phyloP scores from a whole-genome alignment of 2,329 filamentous ascomycete genomes.

The Alternaria ventricosa region DNA sequence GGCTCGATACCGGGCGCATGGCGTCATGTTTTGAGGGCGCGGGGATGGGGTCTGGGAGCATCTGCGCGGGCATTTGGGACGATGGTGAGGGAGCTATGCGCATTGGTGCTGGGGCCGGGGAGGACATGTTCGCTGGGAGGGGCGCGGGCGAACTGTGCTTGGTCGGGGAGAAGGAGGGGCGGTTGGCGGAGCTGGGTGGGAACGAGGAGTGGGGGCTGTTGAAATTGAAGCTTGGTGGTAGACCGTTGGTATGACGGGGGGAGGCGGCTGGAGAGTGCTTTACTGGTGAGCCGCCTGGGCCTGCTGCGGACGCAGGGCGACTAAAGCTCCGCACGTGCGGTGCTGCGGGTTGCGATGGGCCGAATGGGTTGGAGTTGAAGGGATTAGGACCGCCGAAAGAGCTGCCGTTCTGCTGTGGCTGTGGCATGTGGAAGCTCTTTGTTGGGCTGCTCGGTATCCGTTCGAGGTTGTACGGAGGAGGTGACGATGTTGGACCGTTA shows the following conservation, averaged over 20 bases:
- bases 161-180: conserved; percentile 46
- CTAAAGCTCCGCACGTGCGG: conserved; percentile 38
- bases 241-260: conserved; percentile 41
- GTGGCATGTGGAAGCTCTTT: conserved; percentile 31
- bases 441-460: conserved; percentile 34
- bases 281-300: conserved; percentile 39
- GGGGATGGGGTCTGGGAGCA: conserved; percentile 45
- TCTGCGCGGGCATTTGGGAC: conserved; percentile 39
- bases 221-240: conserved; percentile 42
- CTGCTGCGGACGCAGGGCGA: conserved; percentile 39
- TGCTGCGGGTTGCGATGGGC: conserved; percentile 19
- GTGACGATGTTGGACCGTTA: conserved; percentile 39
- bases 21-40: conserved; percentile 58
- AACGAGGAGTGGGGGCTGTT: conserved; percentile 56
- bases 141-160: conserved; percentile 50
- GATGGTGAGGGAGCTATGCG: conserved; percentile 38
- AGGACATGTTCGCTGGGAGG: conserved; percentile 42
- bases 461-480: conserved; percentile 40
- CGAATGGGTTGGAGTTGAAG: conserved; percentile 27
- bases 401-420: conserved; percentile 36
- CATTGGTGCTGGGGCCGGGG: conserved; percentile 35
- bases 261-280: conserved; percentile 46
- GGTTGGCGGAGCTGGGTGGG: conserved; percentile 46
- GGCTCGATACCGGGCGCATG: conserved; percentile 40
- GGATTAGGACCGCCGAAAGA: conserved; percentile 32